Percentiles rank a stretch among this genome's conserved stretches.
These are phyloP conservation scores for Auricularia sp. DNA, from an alignment of 768 basidiomycete species.

Conservation along the genomic window DNA sequence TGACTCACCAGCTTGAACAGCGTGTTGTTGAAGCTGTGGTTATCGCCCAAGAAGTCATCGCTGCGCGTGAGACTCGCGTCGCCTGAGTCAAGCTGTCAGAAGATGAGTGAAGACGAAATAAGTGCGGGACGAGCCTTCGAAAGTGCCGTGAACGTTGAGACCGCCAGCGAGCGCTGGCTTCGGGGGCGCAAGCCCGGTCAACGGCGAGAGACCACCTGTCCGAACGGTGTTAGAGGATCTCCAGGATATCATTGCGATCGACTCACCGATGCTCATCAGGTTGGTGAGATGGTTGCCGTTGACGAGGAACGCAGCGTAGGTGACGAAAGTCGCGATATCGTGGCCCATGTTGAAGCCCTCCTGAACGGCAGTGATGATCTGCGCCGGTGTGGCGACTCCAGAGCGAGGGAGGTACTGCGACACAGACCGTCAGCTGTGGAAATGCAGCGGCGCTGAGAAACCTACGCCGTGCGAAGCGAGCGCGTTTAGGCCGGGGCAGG, in stretches of 20 bases:
- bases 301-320: slow-evolving; percentile 4
- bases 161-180: slow-evolving; percentile 4
- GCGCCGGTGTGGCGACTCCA: slow-evolving; percentile 7
- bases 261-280: slow-evolving; percentile 4
- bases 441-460: neutral
- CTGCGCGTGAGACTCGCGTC: slow-evolving; percentile 6
- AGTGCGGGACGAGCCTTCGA: slow-evolving; percentile 4
- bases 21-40: slow-evolving; percentile 4
- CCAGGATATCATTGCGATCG: neutral
- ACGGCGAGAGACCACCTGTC: neutral
- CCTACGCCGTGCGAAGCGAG: slow-evolving; percentile 7
- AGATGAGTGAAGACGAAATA: neutral
- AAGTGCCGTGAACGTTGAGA: slow-evolving; percentile 4
- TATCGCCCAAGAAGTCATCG: slow-evolving; percentile 9
- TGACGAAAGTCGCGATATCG: slow-evolving; percentile 5
- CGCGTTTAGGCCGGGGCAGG: slow-evolving; percentile 9
- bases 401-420: slow-evolving; percentile 5
- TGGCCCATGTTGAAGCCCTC: slow-evolving; percentile 10
- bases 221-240: no score
- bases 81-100: neutral
- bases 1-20: slow-evolving; percentile 4
- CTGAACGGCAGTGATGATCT: slow-evolving; percentile 7
- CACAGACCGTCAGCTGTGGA: neutral
- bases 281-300: slow-evolving; percentile 8
- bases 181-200: neutral